Conservation (phyloP, 2,329 filamentous ascomycete species). For the Ascochyta pisi region DNA sequence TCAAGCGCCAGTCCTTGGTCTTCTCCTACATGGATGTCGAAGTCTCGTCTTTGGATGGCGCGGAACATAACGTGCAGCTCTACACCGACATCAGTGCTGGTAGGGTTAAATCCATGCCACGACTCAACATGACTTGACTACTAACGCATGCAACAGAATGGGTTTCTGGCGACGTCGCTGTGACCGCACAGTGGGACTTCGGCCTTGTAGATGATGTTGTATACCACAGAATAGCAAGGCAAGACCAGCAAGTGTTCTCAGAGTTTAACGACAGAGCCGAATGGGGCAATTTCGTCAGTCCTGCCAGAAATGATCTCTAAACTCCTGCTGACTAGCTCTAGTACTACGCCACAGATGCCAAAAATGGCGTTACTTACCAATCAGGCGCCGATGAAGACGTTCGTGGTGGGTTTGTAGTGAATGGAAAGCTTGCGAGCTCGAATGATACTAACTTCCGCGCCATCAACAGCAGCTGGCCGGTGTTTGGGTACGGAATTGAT, state of each 20-base stretch:
- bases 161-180: constrained; percentile 67
- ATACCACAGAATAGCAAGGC: constrained; percentile 67
- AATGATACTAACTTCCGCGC: constrained; percentile 70
- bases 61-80: constrained; percentile 62
- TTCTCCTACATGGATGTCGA: constrained; percentile 77
- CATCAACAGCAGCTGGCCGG: constrained; percentile 78
- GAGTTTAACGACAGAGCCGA: constrained; percentile 77
- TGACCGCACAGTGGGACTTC: constrained; percentile 75
- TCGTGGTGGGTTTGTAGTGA: constrained; percentile 66
- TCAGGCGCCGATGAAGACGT: constrained; percentile 57
- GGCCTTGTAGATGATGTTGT: constrained; percentile 73
- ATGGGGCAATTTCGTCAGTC: constrained; percentile 82
- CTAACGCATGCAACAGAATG: constrained; percentile 63
- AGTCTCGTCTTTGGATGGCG: constrained; percentile 67
- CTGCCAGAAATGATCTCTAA: constrained; percentile 68
- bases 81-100: constrained; percentile 77
- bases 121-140: not conserved
- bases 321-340: constrained; percentile 74
- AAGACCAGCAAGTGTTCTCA: constrained; percentile 70
- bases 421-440: constrained; percentile 68
- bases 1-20: constrained; percentile 78
- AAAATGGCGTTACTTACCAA: constrained; percentile 53
- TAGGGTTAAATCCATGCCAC: constrained; percentile 46
- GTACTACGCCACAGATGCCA: constrained; percentile 65
- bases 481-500: constrained; percentile 72